These are phyloP conservation scores for Geotrichum klebahnii DNA, from an alignment of 1,139 yeast genomes.

Conservation along the genomic window DNA sequence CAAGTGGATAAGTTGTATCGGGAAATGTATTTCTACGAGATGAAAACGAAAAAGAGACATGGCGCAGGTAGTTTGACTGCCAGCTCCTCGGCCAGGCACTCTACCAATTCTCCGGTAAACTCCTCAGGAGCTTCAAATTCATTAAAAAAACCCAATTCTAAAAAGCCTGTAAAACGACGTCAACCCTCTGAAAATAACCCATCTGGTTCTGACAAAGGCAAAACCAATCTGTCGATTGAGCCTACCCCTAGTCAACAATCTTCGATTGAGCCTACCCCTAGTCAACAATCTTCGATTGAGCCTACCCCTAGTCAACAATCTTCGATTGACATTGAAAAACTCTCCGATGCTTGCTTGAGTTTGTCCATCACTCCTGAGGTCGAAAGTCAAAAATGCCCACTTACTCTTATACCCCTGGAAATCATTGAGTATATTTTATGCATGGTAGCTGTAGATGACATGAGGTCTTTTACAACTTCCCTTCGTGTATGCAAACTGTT, in stretches of 20 bases:
- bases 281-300: too few species aligned
- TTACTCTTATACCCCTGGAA: slow-evolving; percentile 62
- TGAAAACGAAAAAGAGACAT: slow-evolving; percentile 1
- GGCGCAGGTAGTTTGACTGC: background rate
- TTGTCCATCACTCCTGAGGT: slow-evolving; percentile 42
- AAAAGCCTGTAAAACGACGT: too few species aligned
- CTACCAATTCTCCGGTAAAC: background rate
- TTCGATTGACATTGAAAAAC: background rate
- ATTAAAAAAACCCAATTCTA: too few species aligned
- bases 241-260: too few species aligned
- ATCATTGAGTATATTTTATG: slow-evolving; percentile 55
- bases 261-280: too few species aligned
- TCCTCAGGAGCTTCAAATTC: too few species aligned
- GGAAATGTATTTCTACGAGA: slow-evolving; percentile 41
- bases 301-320: background rate
- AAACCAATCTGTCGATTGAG: too few species aligned
- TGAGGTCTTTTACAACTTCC: slow-evolving; percentile 65
- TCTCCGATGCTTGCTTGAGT: background rate
- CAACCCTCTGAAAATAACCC: too few species aligned
- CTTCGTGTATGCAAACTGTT: slow-evolving; percentile 60
- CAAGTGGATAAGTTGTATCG: slow-evolving; percentile 68
- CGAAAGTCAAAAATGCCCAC: slow-evolving; percentile 48
- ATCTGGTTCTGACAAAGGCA: too few species aligned
- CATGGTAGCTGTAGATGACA: slow-evolving; percentile 45
- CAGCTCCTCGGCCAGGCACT: slow-evolving; percentile 2